Conservation (phyloP, 495 filamentous ascomycete genomes). For the Aspergillus asperescens region DNA sequence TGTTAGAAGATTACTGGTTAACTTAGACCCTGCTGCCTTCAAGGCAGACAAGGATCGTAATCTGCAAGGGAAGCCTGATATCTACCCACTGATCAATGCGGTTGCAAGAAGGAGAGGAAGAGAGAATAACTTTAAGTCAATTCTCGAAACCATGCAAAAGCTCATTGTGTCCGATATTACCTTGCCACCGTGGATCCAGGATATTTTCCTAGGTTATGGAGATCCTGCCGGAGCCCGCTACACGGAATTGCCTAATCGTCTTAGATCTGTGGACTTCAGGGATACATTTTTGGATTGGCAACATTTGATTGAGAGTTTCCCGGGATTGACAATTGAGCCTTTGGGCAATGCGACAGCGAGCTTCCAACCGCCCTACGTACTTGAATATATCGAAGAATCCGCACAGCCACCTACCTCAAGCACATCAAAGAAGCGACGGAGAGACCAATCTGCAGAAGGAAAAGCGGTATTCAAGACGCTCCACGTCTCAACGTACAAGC, state of each 20-base stretch:
- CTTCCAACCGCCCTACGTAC: constrained; percentile 82
- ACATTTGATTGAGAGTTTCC: constrained; percentile 82
- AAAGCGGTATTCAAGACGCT: constrained; percentile 58
- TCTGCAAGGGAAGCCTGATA: constrained; percentile 59
- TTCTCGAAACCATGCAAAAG: constrained; percentile 84
- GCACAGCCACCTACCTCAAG: constrained; percentile 42
- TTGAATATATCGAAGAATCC: constrained; percentile 54
- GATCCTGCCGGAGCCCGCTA: constrained; percentile 86
- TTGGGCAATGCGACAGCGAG: constrained; percentile 62
- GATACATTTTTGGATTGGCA: constrained; percentile 96
- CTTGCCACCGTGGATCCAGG: constrained; percentile 87
- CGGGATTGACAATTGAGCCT: constrained; percentile 76
- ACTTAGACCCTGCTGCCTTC: constrained; percentile 74
- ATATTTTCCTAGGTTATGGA: constrained; percentile 94
- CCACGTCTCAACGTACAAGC: constrained; percentile 85
- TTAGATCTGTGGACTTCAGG: constrained; percentile 76
- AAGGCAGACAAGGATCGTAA: constrained; percentile 66
- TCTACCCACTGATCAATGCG: constrained; percentile 84
- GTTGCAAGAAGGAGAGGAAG: constrained; percentile 76
- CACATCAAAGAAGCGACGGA: constrained; percentile 75
- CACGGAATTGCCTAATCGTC: constrained; percentile 70
- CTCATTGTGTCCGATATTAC: constrained; percentile 81
- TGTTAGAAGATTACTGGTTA: constrained; percentile 67
- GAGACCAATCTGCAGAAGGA: constrained; percentile 61
- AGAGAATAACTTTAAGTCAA: constrained; percentile 96